These are phyloP conservation scores for Aaosphaeria arxii DNA, from an alignment of 2,329 filamentous ascomycete species.

Conservation along the genomic window DNA sequence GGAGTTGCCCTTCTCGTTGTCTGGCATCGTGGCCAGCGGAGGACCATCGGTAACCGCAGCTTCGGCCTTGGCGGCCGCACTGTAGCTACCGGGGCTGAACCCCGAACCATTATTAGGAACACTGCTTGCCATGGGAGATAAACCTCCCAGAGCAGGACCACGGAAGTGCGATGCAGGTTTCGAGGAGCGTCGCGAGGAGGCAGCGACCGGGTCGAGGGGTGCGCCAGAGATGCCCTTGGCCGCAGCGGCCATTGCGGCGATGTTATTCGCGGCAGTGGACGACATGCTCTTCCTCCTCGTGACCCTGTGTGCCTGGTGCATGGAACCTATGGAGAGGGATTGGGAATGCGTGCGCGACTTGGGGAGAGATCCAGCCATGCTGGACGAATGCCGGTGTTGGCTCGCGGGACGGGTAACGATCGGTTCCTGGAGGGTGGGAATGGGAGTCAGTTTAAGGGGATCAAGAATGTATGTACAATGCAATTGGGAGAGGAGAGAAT, in stretches of 20 bases:
- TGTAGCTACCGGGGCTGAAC: constrained; percentile 36
- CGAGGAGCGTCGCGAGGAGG: constrained; percentile 64
- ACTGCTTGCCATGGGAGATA: constrained; percentile 66
- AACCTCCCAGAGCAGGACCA: constrained; percentile 52
- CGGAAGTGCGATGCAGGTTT: constrained; percentile 52
- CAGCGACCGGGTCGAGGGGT: constrained; percentile 49
- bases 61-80: constrained; percentile 46
- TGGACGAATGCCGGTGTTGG: constrained; percentile 45
- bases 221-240: constrained; percentile 62
- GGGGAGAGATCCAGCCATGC: constrained; percentile 58
- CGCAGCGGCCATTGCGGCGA: constrained; percentile 71
- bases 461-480: constrained; percentile 8
- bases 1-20: constrained; percentile 47
- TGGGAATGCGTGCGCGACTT: constrained; percentile 78
- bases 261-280: constrained; percentile 69
- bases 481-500: constrained; percentile 6
- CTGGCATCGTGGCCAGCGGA: constrained; percentile 50
- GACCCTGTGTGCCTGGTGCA: constrained; percentile 80
- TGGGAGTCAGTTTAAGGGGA: constrained; percentile 21
- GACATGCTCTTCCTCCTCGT: constrained; percentile 91
- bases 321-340: constrained; percentile 71
- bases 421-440: constrained; percentile 29
- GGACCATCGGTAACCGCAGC: constrained; percentile 69
- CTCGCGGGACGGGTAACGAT: constrained; percentile 43
- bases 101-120: constrained; percentile 55